These are phyloP conservation scores for Plasmodium vinckei DNA, from an alignment of 169 alveolate species.

Conservation along the genomic window DNA sequence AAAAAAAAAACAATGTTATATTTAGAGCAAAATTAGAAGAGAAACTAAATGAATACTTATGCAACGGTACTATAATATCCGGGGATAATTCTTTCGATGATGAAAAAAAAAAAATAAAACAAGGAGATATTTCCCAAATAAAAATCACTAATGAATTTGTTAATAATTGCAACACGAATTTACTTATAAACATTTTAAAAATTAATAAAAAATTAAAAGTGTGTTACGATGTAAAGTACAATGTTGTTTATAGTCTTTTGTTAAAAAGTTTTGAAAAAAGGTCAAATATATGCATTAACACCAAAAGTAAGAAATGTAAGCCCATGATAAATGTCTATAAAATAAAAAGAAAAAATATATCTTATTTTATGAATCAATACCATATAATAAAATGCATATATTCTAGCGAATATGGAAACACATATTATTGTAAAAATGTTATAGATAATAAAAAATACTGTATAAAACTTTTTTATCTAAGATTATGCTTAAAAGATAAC, in stretches of 20 bases:
- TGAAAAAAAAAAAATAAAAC: neutral
- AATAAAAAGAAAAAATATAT: slow-evolving; percentile 50
- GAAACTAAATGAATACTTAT: slow-evolving; percentile 40
- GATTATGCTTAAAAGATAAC: slow-evolving; percentile 44
- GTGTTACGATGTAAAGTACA: slow-evolving; percentile 52
- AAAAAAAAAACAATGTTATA: neutral
- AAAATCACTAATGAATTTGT: slow-evolving; percentile 32
- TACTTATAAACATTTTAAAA: slow-evolving; percentile 49
- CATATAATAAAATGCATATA: slow-evolving; percentile 63
- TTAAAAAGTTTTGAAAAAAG: slow-evolving; percentile 7
- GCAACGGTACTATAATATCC: slow-evolving; percentile 11
- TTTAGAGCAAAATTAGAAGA: slow-evolving; percentile 37
- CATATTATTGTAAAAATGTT: slow-evolving; percentile 50
- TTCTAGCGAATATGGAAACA: slow-evolving; percentile 30
- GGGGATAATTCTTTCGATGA: neutral
- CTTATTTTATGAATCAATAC: slow-evolving; percentile 52
- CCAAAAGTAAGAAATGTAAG: neutral
- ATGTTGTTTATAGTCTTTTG: slow-evolving; percentile 45
- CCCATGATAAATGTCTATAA: slow-evolving; percentile 23
- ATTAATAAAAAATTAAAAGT: slow-evolving; percentile 46
- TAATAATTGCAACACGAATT: slow-evolving; percentile 16
- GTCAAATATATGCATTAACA: neutral
- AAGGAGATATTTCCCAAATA: slow-evolving; percentile 4
- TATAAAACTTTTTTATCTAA: slow-evolving; percentile 42
- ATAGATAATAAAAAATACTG: slow-evolving; percentile 53